Evolutionary conservation across 1,139 yeast species (phyloP), one percentile per base, ranked within the genome.

Genomic region (Geotrichum citri-aurantii): DNA sequence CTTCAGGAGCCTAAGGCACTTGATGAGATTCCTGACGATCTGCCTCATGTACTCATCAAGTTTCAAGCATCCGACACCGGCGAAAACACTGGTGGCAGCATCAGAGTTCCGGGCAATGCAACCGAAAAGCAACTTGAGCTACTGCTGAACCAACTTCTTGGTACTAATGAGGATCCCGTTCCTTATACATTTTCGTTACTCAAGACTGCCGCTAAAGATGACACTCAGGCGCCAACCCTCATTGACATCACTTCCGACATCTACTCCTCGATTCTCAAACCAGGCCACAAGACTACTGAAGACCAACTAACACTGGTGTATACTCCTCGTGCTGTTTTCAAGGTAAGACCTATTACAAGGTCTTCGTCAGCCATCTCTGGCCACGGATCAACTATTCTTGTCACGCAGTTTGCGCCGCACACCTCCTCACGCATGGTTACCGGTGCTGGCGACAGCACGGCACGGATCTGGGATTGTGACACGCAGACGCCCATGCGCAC

Each of bases 381-480:
- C 5, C 99, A 93, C 70, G 96, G 97, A 0, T 83, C 96, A 3
- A 92, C 98, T 0, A 90, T 93, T 62, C 77, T 93, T 65, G 89
- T 97, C 61, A 87, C 95, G 54, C 93, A 88, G 65, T 93, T 95
- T 79, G 95, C 99, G 1, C 99, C 99, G 40, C 81, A 88, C 68
- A 86, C 93, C 48, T 84, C 95, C 14, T 81, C 93, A 4, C 78
- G 92, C 65, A 84, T 93, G 86, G 95, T 90, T 52, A 87, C 97
- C 0, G 99, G 99, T 52, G 91, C 97, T 8, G 99, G 99, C 51
- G 99, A 93, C 71, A 83, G 88, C 50, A 92, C 98, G n/a, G 98
- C 98, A 3, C 79, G 98, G 69, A 83, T 93, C 56, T 93, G 99
- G 99, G 98, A 92, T 73, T 88, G 97, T 72, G 88, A 90, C 68